Base-by-base conservation (phyloP, 208 protist genomes). In the Tetramitus jugosus region DNA sequence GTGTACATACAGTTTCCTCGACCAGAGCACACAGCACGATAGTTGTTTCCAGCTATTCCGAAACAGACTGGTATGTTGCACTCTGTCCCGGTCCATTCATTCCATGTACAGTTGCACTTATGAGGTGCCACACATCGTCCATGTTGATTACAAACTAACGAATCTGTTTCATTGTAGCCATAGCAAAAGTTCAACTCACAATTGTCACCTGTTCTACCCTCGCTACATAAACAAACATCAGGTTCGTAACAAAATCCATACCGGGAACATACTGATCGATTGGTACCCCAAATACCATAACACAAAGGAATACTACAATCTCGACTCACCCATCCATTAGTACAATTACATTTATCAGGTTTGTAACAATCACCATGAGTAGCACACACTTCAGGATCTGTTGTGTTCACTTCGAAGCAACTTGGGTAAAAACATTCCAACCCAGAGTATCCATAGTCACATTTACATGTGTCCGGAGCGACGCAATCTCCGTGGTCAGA, bases 401-500 rank as follows among this genome's bases (percentile, higher is more conserved):
- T 40, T 13, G 2, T 40, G 40, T 33, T 40, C 2, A 39, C 29
- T 65, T 33, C 60, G 40, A 65, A 65, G 20, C 60, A 65, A 45
- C 17, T 23, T 6, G 4, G 29, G 17, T 62, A 23, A 23, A 6
- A 33, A 23, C 56, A 62, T 3, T 62, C 56, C 29, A 29, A 45
- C 3, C 26, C 62, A 53, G 8, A 72, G 6, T 67, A 10, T 39
- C 61, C 61, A n/a, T 0, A 0, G 14, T 69, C n/a, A 33, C 64
- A 71, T 49, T 71, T 3, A 71, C 64, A 71, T 23, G 35, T 35
- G 33, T 71, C 39, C 3, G 35, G 64, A 49, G 39, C 64, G n/a
- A 49, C 35, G 33, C 64, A 71, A 71, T 3, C 49, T 35, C 64
- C 64, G 17, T 49, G 7, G 17, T 7, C 33, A 29, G 23, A 35